phyloP scores from a whole-genome alignment of 257 asterid species.

The Lantana camara region DNA sequence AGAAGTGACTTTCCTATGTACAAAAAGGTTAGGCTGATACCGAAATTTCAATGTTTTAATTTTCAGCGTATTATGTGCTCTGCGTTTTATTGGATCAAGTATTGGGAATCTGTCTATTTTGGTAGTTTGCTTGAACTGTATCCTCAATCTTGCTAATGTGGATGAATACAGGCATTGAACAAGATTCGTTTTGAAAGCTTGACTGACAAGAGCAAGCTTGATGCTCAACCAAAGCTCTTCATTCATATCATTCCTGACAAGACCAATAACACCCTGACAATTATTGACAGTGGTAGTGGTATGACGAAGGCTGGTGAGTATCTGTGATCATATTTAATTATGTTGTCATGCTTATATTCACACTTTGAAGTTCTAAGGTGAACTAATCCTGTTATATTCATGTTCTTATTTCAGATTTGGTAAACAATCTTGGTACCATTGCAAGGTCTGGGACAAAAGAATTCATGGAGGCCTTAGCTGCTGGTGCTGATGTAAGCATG shows the following conservation, averaged over 20 bases:
- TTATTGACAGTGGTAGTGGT: slow-evolving; percentile 62
- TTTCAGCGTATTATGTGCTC: neutral
- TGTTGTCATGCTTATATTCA: too few species aligned
- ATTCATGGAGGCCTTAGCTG: slow-evolving; percentile 65
- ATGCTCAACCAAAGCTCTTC: slow-evolving; percentile 52
- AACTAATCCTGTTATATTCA: neutral
- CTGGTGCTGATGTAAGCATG: too few species aligned
- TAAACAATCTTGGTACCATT: slow-evolving; percentile 66
- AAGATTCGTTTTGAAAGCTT: slow-evolving; percentile 60
- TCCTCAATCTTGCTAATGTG: neutral
- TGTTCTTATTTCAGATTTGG: slow-evolving; percentile 49
- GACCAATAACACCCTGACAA: slow-evolving; percentile 53
- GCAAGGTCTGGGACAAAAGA: slow-evolving; percentile 71
- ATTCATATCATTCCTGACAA: slow-evolving; percentile 60
- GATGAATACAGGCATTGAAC: slow-evolving; percentile 46
- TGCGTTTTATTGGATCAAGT: too few species aligned
- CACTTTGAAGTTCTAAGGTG: neutral
- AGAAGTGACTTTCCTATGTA: slow-evolving; percentile 83
- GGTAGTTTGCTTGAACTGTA: too few species aligned
- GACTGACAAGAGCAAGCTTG: too few species aligned
- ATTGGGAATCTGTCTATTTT: too few species aligned
- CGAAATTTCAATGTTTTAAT: slow-evolving; percentile 16
- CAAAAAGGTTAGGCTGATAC: slow-evolving; percentile 75
- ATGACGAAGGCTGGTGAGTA: slow-evolving; percentile 71
- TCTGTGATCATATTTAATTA: neutral